Evolutionary conservation across 2,329 filamentous ascomycete genomes (phyloP).

Genomic region (Fusarium marasasianum): DNA sequence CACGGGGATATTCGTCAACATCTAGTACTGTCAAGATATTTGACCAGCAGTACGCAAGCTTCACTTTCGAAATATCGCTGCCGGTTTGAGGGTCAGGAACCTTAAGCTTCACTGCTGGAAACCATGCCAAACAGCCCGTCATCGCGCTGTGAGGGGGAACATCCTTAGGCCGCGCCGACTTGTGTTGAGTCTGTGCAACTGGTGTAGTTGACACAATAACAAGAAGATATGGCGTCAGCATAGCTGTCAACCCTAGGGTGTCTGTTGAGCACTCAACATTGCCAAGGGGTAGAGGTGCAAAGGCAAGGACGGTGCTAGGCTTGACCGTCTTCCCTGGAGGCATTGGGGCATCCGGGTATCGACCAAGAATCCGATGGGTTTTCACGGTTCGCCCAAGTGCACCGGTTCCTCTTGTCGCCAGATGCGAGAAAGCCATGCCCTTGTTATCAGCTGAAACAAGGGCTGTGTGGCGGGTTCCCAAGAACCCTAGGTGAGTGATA

Average conservation of each 20-base stretch:
- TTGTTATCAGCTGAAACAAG: slow-evolving; percentile 93
- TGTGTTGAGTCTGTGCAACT: slow-evolving; percentile 95
- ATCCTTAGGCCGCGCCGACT: slow-evolving; percentile 89
- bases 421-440: slow-evolving; percentile 98
- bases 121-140: slow-evolving; percentile 96
- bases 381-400: slow-evolving; percentile 86
- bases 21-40: slow-evolving; percentile 96
- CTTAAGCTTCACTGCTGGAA: slow-evolving; percentile 93
- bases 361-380: slow-evolving; percentile 87
- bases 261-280: slow-evolving; percentile 92
- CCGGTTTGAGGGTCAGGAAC: slow-evolving; percentile 72
- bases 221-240: slow-evolving; percentile 93
- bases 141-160: slow-evolving; percentile 88
- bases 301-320: slow-evolving; percentile 93
- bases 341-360: slow-evolving; percentile 81
- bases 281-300: slow-evolving; percentile 89
- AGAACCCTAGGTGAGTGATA: slow-evolving; percentile 91
- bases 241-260: slow-evolving; percentile 87
- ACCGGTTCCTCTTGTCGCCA: slow-evolving; percentile 90
- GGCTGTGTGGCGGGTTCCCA: slow-evolving; percentile 92
- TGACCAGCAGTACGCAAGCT: slow-evolving; percentile 98
- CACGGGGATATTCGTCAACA: slow-evolving; percentile 75
- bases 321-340: slow-evolving; percentile 75
- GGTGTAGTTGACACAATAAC: slow-evolving; percentile 98
- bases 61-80: slow-evolving; percentile 78